Percentiles rank a stretch among this genome's conserved stretches.
Conservation (phyloP, 2,329 filamentous ascomycete genomes). For the Paraphoma sp. region DNA sequence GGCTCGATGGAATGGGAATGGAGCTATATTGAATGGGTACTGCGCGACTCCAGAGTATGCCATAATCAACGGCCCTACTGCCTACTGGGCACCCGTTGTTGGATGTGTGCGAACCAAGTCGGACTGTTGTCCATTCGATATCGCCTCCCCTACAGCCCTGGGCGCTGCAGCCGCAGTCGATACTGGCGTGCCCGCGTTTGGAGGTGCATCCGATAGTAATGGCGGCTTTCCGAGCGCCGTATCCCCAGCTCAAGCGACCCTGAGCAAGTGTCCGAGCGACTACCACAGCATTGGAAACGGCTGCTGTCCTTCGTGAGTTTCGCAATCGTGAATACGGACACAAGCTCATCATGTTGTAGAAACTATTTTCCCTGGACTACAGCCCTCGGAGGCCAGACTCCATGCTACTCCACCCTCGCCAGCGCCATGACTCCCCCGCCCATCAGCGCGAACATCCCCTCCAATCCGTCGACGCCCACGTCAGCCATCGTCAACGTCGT, state of each 20-base stretch:
- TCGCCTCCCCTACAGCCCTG: slow-evolving; percentile 2
- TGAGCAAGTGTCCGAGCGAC: slow-evolving; percentile 19
- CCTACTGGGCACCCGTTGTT: slow-evolving; percentile 21
- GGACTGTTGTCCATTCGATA: slow-evolving; percentile 21
- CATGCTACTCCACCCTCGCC: slow-evolving; percentile 30
- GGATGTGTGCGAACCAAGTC: slow-evolving; percentile 16
- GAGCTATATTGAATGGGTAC: slow-evolving; percentile 18
- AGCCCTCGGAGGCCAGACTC: slow-evolving; percentile 31
- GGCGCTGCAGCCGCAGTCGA: background rate
- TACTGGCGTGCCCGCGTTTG: background rate
- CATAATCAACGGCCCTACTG: slow-evolving; percentile 18
- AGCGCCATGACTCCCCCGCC: slow-evolving; percentile 19
- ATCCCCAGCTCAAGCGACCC: slow-evolving; percentile 8
- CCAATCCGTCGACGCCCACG: slow-evolving; percentile 13
- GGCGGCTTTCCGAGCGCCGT: slow-evolving; percentile 16
- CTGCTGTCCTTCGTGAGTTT: slow-evolving; percentile 24
- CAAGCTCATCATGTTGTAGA: slow-evolving; percentile 4
- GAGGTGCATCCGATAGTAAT: slow-evolving; percentile 1
- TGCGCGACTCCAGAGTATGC: slow-evolving; percentile 19
- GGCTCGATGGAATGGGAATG: slow-evolving; percentile 13
- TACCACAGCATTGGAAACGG: slow-evolving; percentile 15
- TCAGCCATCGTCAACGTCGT: slow-evolving; percentile 29
- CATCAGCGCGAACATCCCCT: slow-evolving; percentile 8
- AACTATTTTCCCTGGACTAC: slow-evolving; percentile 22
- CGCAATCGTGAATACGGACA: no score